Evolutionary conservation across 2,329 filamentous ascomycete genomes (phyloP).

Genomic region (Magnaporthiopsis rhizophila): DNA sequence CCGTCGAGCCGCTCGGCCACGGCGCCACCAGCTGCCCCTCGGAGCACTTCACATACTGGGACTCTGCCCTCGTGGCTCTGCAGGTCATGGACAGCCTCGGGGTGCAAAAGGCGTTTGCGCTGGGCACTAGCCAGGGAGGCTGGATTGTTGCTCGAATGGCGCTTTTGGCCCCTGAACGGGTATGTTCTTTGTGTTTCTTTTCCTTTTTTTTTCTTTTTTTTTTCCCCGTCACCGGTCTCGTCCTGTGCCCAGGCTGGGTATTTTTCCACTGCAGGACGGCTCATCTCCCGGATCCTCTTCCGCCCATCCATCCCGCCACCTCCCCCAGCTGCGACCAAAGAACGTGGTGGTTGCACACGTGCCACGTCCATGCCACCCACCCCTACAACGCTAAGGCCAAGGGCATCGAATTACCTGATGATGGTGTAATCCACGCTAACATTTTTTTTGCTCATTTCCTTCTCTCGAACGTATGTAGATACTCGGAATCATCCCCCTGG

Average conservation of each 20-base stretch:
- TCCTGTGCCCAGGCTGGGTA: background rate
- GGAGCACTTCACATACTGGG: conserved; percentile 49
- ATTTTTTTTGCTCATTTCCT: background rate
- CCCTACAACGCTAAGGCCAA: background rate
- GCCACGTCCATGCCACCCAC: background rate
- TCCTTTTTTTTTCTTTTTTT: background rate
- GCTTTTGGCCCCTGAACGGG: conserved; percentile 36
- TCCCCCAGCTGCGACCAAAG: background rate
- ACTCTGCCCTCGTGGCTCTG: conserved; percentile 43
- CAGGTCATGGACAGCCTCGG: conserved; percentile 46
- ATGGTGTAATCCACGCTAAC: background rate
- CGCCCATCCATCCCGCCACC: background rate
- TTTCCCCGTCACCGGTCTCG: too few species aligned
- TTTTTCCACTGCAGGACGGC: background rate
- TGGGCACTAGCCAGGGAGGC: conserved; percentile 45
- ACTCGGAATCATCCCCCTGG: conserved; percentile 34
- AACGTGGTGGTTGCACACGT: background rate
- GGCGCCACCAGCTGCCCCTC: conserved; percentile 29
- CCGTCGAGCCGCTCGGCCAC: conserved; percentile 42
- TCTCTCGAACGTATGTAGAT: conserved; percentile 24
- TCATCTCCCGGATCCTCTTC: background rate
- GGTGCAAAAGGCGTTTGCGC: conserved; percentile 37
- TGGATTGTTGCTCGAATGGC: conserved; percentile 44
- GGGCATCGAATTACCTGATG: background rate
- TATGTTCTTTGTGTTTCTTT: conserved; percentile 14